Evolutionary conservation across 768 basidiomycete genomes (phyloP), one percentile per base, ranked within the genome.

Genomic region (Hygrocybe punicea): DNA sequence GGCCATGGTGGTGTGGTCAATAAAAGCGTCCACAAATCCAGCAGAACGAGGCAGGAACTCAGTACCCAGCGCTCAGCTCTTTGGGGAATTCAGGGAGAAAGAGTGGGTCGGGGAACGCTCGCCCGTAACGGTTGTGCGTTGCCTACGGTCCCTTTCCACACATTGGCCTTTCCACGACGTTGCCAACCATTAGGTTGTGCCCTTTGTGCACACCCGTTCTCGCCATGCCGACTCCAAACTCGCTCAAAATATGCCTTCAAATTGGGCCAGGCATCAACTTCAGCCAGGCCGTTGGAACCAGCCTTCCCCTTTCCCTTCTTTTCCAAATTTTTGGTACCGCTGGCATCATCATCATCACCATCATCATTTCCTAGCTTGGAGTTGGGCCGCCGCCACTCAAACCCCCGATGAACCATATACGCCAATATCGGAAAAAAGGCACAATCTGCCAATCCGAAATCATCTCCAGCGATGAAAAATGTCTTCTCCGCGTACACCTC

Each of bases 371-470:
- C 10, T 23, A 40, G 21, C n/a, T 48, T 16, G 58, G 44, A 11
- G 48, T 47, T 63, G 61, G 68, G 21, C 36, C 51, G 51, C 14
- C 51, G 51, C 51, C 51, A 52, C 9, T 65, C 62, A 19, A 71
- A 69, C 6, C 66, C 64, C 33, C 69, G 62, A 57, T 65, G 64
- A 14, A 72, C 61, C 62, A 69, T 66, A 49, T 66, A 69, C 1
- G 62, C 69, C 13, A 70, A 57, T 19, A 68, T 60, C 3, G 67
- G 66, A 37, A 60, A 71, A 33, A 69, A 69, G 4, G 67, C 70
- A 53, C 65, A 70, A 57, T 65, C 64, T 3, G 65, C 63, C 2
- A 70, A 57, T 5, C 62, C 60, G 42, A 72, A 72, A 14, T 60
- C 57, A 10, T 66, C 57, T 13, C 65, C 65, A 10, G 65, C 65